Evolutionary conservation across 2,329 filamentous ascomycete genomes (phyloP), one percentile per base, ranked within the genome.

Genomic region (Fusarium zealandicum): DNA sequence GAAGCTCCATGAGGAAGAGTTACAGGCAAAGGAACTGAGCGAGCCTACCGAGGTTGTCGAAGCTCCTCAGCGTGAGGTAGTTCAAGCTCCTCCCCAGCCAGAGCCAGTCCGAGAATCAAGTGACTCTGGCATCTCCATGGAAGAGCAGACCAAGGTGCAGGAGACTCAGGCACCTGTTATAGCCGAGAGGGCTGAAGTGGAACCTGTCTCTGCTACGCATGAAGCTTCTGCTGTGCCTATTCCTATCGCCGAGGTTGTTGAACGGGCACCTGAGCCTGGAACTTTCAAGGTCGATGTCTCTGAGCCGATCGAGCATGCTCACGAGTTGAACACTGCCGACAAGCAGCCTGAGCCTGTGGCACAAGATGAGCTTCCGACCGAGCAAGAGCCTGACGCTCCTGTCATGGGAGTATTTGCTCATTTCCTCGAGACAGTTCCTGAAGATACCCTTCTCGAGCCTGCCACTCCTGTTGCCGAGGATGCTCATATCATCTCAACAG

Each of bases 91-190:
- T 13, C 37, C 17, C 16, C 25, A 28, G 28, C 31, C 40, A 4
- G 42, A 51, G 30, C 38, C 40, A 44, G 51, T 51, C 8, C 47
- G 55, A 32, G 45, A 43, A 35, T 64, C 57, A 8, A 63, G 54
- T 13, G 63, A 67, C 43, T 66, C 65, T 41, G 65, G 54, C 13
- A 57, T 67, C 33, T 59, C 56, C 6, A 53, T 66, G 52, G 51
- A 57, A 13, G 64, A 61, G 14, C 43, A 60, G 30, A 17, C 28
- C 5, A 66, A 60, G 35, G 54, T 66, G n/a, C 40, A 51, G 13
- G 38, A 59, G 27, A 17, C 16, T 20, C 50, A 54, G 17, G 28
- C 39, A 20, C 13, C 36, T 18, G 31, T 10, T 17, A 45, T 44
- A 30, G 46, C 31, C 22, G 51, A 65, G 18, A 18, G 43, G 22